Evolutionary conservation across 306 rosid species (phyloP).

Genomic region (Malus sylvestris): DNA sequence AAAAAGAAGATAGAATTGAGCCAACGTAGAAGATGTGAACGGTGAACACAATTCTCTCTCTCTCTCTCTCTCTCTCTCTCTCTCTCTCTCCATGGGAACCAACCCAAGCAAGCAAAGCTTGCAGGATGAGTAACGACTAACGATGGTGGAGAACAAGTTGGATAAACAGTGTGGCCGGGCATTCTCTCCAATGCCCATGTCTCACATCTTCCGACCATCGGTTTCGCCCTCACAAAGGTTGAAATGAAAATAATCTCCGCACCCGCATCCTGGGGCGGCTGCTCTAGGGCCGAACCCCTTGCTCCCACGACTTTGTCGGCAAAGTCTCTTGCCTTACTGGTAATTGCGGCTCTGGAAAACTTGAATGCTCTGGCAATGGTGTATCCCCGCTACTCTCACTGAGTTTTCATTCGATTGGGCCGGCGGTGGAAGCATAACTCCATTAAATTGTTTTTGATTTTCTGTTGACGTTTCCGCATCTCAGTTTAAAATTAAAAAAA

Average conservation of each 20-base stretch:
- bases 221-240: constrained; percentile 51
- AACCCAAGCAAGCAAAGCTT: no score
- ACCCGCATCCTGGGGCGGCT: constrained; percentile 71
- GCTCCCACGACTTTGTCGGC: constrained; percentile 44
- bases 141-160: constrained; percentile 54
- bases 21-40: no score
- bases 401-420: constrained; percentile 49
- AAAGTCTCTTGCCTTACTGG: constrained; percentile 64
- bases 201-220: constrained; percentile 49
- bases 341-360: constrained; percentile 48
- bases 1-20: no score
- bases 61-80: no score
- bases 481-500: no score
- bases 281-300: constrained; percentile 73
- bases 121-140: no score
- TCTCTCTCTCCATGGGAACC: no score
- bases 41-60: no score
- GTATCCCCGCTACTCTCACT: constrained; percentile 43
- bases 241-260: constrained; percentile 51
- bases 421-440: constrained; percentile 6
- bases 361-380: constrained; percentile 39
- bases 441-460: no score
- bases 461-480: no score
- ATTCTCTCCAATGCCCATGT: constrained; percentile 70
- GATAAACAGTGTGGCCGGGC: constrained; percentile 85